phyloP scores from a whole-genome alignment of 306 rosid genomes.

The Rosa persica region DNA sequence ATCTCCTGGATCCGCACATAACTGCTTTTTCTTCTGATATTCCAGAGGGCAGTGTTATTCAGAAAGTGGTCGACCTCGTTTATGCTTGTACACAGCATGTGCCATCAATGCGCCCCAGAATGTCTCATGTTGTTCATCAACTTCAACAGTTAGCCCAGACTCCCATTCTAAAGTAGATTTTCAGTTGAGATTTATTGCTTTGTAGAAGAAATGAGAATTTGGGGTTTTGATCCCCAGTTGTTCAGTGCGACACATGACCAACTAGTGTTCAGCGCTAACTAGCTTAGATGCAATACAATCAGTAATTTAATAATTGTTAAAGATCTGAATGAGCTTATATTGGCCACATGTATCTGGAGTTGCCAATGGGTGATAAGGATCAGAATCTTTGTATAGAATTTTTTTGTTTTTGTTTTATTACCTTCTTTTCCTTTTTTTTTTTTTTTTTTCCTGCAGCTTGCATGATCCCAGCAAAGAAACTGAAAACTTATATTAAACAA shows the following conservation, averaged over 20 bases:
- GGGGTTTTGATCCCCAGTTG: not conserved
- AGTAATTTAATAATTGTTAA: not conserved
- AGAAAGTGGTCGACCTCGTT: conserved; percentile 94
- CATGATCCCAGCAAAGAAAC: no score
- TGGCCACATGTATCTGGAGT: not conserved
- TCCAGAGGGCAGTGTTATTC: conserved; percentile 74
- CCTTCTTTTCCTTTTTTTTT: no score
- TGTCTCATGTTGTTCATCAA: conserved; percentile 99
- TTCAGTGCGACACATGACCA: conserved; percentile 5
- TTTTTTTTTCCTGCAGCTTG: no score
- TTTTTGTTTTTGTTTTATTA: no score
- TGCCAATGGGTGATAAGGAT: not conserved
- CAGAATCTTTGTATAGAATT: no score
- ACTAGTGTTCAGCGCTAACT: not conserved
- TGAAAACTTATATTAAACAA: no score
- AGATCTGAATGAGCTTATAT: not conserved
- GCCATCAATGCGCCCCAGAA: conserved; percentile 97
- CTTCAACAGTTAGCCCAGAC: conserved; percentile 72
- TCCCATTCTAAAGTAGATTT: conserved; percentile 40
- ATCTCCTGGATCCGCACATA: conserved; percentile 87
- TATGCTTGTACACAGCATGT: conserved; percentile 98
- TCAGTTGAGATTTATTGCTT: not conserved
- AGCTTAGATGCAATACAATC: not conserved
- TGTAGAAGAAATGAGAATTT: not conserved
- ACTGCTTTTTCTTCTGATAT: conserved; percentile 52